Base-by-base conservation (phyloP, 331 rosid species). In the Quercus phellos region DNA sequence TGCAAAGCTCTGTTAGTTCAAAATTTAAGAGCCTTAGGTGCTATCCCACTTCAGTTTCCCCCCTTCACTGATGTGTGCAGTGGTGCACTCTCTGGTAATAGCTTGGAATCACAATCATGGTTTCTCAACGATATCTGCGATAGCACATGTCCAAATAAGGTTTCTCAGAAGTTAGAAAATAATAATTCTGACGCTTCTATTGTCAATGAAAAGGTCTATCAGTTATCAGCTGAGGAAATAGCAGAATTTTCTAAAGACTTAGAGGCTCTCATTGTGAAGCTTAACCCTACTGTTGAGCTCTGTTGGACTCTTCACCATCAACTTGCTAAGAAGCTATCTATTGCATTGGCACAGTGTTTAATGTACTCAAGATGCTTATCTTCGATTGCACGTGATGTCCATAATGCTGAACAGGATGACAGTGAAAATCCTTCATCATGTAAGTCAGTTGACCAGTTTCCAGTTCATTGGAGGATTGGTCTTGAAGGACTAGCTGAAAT, bases 261-360 rank as follows among this genome's bases (percentile, higher is more conserved):
- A 35, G 94, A 83, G 84, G 81, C 14, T 81, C 93, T 94, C 77
- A 86, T 94, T 76, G 61, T 75, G 51, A 88, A 88, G 80, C 92
- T 94, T 80, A 81, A 68, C 82, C 83, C 91, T 66, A 83, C 94
- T 18, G 81, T 83, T 77, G 98, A 90, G 83, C 80, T 78, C 70
- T 90, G 97, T 82, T 94, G 96, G 97, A 88, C 76, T 83, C 92
- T 94, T 85, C 97, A 92, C 87, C 91, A 80, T 72, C 97, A 90
- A 79, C 83, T 94, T 51, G 86, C 94, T 60, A 90, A 85, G 83
- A 94, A 85, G 74, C 73, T 94, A 72, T 89, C 92, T 6, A 83
- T 90, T 76, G 74, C 82, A 58, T 78, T 84, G 30, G 87, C 97
- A 4, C 92, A 94, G 79, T 92, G 96, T 84, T 80, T 85, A 72